phyloP scores from a whole-genome alignment of 306 rosid genomes.

The Spatholobus suberectus region DNA sequence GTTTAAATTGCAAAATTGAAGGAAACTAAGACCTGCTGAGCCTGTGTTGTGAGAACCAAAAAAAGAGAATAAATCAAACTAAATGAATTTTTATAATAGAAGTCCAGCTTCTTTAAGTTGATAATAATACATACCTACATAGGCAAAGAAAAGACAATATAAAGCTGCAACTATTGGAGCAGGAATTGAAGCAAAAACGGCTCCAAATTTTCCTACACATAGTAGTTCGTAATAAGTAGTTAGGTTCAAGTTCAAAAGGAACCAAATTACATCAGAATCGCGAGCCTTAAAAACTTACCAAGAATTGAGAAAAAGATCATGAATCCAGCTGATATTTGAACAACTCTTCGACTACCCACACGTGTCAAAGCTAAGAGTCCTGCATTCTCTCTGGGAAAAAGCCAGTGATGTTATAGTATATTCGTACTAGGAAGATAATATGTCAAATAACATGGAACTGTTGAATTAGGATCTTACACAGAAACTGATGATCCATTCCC shows the following conservation, averaged over 20 bases:
- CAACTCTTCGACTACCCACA: constrained; percentile 97
- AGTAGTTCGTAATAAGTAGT: not conserved
- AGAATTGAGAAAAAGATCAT: constrained; percentile 97
- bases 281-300: constrained; percentile 47
- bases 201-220: constrained; percentile 89
- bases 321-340: constrained; percentile 92
- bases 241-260: constrained; percentile 21
- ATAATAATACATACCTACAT: constrained; percentile 71
- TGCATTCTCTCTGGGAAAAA: constrained; percentile 76
- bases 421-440: not conserved
- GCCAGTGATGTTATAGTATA: not conserved
- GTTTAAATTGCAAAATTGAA: constrained; percentile 94
- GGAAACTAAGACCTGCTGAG: constrained; percentile 83
- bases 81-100: not conserved
- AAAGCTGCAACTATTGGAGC: constrained; percentile 87
- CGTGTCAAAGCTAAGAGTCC: constrained; percentile 94
- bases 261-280: not conserved
- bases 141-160: constrained; percentile 95
- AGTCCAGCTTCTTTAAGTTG: constrained; percentile 21
- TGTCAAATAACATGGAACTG: not conserved
- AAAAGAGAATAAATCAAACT: not conserved
- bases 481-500: constrained; percentile 93
- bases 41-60: constrained; percentile 59
- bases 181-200: constrained; percentile 96
- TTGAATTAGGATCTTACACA: constrained; percentile 67